phyloP scores from a whole-genome alignment of 1,139 yeast species.

The Saccharomyces pastorianus region DNA sequence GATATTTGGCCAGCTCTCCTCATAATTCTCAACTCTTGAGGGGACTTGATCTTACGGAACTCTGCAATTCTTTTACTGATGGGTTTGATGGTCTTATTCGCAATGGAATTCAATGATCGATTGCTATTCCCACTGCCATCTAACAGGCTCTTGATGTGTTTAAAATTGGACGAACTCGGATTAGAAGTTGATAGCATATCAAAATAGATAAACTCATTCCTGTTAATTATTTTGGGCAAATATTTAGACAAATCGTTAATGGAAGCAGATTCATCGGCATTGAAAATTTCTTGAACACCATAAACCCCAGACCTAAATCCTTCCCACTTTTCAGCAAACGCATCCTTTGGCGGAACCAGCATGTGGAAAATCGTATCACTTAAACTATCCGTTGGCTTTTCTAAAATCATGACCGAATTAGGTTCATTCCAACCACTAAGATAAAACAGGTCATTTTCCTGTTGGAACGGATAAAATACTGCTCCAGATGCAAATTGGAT shows the following conservation, averaged over 20 bases:
- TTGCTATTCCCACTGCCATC: constrained; percentile 29
- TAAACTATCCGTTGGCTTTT: constrained; percentile 46
- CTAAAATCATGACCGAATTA: constrained; percentile 66
- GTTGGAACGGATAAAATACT: constrained; percentile 87
- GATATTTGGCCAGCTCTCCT: constrained; percentile 76
- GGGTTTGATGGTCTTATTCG: constrained; percentile 12
- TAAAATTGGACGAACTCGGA: background rate
- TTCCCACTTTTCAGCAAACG: constrained; percentile 81
- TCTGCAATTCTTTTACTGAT: constrained; percentile 38
- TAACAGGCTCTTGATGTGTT: background rate
- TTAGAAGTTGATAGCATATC: constrained; percentile 26
- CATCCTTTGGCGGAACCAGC: constrained; percentile 81
- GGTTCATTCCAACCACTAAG: constrained; percentile 94
- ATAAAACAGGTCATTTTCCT: constrained; percentile 79
- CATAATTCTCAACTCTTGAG: constrained; percentile 69
- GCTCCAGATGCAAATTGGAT: constrained; percentile 79
- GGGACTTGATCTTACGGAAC: constrained; percentile 63
- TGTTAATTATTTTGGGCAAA: constrained; percentile 39
- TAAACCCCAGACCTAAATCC: constrained; percentile 83
- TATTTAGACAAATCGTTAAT: constrained; percentile 38
- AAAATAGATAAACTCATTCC: constrained; percentile 45
- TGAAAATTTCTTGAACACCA: constrained; percentile 75
- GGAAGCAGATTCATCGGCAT: constrained; percentile 69
- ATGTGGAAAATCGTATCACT: constrained; percentile 60
- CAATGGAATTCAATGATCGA: constrained; percentile 9